Conservation (phyloP, 345 rosid genomes). For the Moricandia moricandioides region DNA sequence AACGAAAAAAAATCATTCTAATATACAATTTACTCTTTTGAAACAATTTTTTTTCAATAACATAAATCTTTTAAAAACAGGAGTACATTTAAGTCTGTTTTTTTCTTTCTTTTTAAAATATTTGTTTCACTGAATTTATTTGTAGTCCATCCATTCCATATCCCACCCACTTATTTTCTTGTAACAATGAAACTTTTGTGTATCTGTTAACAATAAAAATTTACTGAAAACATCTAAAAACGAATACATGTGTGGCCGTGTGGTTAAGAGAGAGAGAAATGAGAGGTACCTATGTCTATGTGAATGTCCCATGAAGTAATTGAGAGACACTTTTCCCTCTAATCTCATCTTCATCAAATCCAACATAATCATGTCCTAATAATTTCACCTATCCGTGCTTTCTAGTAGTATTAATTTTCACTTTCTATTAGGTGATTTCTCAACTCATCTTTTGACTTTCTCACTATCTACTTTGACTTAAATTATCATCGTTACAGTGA, state of each 20-base stretch:
- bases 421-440: constrained; percentile 1
- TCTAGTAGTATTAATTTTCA: neutral
- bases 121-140: neutral
- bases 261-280: neutral
- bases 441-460: constrained; percentile 27
- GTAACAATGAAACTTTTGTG: neutral
- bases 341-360: neutral
- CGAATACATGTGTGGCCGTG: neutral
- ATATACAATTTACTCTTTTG: no score
- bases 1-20: no score
- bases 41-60: no score
- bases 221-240: neutral
- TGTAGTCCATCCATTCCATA: neutral
- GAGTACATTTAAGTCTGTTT: neutral
- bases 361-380: constrained; percentile 31
- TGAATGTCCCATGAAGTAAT: constrained; percentile 27
- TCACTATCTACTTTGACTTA: constrained; percentile 13
- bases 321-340: neutral
- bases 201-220: neutral
- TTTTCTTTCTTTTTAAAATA: neutral
- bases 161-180: neutral
- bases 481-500: neutral
- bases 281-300: neutral
- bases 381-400: neutral
- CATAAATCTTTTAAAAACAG: no score